A percentile compares a stretch with the other conserved stretches of the same genome.
These are phyloP conservation scores for Arthrinium puccinioides DNA, from an alignment of 2,329 filamentous ascomycete genomes.

Conservation along the genomic window DNA sequence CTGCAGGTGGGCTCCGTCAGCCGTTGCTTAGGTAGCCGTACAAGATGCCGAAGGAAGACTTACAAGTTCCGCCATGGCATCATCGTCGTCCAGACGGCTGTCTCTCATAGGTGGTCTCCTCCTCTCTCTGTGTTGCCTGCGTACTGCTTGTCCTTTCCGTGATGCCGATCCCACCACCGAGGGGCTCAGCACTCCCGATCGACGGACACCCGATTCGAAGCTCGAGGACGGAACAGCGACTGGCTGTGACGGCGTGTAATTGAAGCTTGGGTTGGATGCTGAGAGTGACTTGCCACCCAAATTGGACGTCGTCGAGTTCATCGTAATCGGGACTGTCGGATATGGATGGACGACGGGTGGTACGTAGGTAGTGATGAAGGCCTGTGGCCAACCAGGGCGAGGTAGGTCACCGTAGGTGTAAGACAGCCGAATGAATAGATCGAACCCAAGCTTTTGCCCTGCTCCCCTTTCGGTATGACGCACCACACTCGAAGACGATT, in stretches of 20 bases:
- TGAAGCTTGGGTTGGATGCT: conserved; percentile 31
- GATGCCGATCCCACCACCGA: conserved; percentile 37
- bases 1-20: conserved; percentile 11
- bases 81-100: conserved; percentile 62
- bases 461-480: too few species aligned
- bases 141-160: conserved; percentile 67
- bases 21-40: not conserved
- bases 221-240: conserved; percentile 32
- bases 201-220: conserved; percentile 42
- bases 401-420: not conserved
- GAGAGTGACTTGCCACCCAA: conserved; percentile 46
- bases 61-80: conserved; percentile 74
- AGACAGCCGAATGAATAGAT: not conserved
- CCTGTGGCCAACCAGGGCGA: not conserved
- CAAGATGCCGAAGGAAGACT: conserved; percentile 25
- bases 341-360: not conserved
- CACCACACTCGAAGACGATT: not conserved
- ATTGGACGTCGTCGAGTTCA: conserved; percentile 27
- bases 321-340: conserved; percentile 12
- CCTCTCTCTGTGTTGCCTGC: conserved; percentile 79
- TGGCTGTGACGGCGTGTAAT: conserved; percentile 31
- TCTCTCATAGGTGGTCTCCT: conserved; percentile 55
- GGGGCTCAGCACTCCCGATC: conserved; percentile 31
- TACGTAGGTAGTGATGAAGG: not conserved
- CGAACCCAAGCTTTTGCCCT: too few species aligned